Conservation (phyloP, 2,329 filamentous ascomycete genomes). For the Trichophyton schoenleinii region DNA sequence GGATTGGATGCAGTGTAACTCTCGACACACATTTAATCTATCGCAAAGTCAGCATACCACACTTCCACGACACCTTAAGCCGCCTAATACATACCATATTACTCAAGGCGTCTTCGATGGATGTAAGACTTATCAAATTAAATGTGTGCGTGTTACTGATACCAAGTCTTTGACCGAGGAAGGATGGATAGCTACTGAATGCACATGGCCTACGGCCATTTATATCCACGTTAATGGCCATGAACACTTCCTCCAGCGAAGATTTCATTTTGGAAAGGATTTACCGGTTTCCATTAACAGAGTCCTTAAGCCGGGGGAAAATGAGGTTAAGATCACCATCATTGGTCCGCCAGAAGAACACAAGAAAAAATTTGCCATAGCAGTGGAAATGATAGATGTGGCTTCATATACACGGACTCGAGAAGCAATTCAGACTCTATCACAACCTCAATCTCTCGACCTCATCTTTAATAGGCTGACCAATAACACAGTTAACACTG, state of each 20-base stretch:
- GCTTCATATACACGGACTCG: constrained; percentile 31
- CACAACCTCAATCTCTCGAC: constrained; percentile 40
- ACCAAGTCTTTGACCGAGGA: constrained; percentile 29
- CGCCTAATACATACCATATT: constrained; percentile 16
- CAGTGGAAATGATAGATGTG: constrained; percentile 57
- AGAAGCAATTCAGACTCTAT: constrained; percentile 28
- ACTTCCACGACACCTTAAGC: constrained; percentile 21
- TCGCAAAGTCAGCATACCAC: constrained; percentile 18
- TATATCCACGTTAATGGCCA: constrained; percentile 56
- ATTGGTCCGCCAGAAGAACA: constrained; percentile 29
- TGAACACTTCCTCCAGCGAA: constrained; percentile 49
- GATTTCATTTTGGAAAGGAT: constrained; percentile 61
- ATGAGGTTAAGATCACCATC: constrained; percentile 45
- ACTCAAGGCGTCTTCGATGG: constrained; percentile 35
- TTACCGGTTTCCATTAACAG: constrained; percentile 61
- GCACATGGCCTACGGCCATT: constrained; percentile 57
- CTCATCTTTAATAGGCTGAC: constrained; percentile 44
- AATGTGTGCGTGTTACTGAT: constrained; percentile 44
- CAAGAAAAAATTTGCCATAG: constrained; percentile 36
- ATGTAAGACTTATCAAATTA: constrained; percentile 53
- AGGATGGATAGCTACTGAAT: constrained; percentile 53
- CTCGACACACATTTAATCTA: constrained; percentile 28
- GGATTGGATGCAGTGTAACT: constrained; percentile 16
- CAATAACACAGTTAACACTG: constrained; percentile 35
- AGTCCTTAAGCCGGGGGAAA: constrained; percentile 46